Evolutionary conservation across 2,329 filamentous ascomycete species (phyloP), one percentile per base, ranked within the genome.

Genomic region (Sphaceloma murrayae): DNA sequence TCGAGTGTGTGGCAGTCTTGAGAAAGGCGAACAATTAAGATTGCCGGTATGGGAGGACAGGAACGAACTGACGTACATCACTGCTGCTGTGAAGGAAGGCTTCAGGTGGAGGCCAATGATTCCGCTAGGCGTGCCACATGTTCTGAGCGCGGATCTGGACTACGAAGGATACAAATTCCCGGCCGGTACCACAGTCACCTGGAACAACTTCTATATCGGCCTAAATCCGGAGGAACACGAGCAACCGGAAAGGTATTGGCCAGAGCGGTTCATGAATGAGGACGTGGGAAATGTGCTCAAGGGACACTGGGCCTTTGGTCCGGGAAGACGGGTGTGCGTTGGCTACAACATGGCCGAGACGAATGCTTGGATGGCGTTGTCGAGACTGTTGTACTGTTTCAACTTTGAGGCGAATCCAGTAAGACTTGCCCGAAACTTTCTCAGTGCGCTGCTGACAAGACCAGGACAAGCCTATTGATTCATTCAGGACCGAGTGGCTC

Each of bases 301-400:
- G 16, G 58, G 58, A 11, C 57, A 60, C 42, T 58, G 51, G 49
- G 47, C 46, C n/a, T 56, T 56, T 46, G 54, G 53, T 9, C 22
- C 36, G 7, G 36, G 36, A 19, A 19, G 36, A 29, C 21, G 36
- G 10, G 36, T 26, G 2, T 40, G 36, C 22, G 16, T 40, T 26
- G 36, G 36, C 17, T 40, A 40, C 24, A 40, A 40, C n/a, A 26
- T 40, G 24, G 36, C 36, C 3, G 16, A 27, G 16, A 22, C 27
- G 22, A 40, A 26, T 10, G 30, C 30, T 22, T 40, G 27, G 7
- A 40, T 40, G 5, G 36, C 36, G 5, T 29, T 40, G 7, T n/a
- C 24, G 14, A 27, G 36, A 11, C 24, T 30, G 13, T 16, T 40
- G 16, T 40, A 40, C 17, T 40, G 36, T 26, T 40, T 30, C 9